Conservation (phyloP, 2,329 filamentous ascomycete species). For the Myriosclerotinia scirpicola region DNA sequence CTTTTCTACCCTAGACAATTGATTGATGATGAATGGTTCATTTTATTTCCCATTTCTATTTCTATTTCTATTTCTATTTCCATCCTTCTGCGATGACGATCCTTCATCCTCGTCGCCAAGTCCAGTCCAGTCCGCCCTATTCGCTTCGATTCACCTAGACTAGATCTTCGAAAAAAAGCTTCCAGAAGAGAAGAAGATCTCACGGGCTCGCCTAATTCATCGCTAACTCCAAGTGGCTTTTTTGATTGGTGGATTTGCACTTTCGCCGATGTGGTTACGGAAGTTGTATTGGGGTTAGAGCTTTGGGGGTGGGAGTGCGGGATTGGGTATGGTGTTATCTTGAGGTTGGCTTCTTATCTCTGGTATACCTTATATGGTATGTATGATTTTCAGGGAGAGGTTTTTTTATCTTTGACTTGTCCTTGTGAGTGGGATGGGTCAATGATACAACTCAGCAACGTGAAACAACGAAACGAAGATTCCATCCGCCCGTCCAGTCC, state of each 20-base stretch:
- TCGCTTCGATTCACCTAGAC: background rate
- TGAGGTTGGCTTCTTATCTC: slow-evolving; percentile 6
- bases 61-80: slow-evolving; percentile 11
- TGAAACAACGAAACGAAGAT: background rate
- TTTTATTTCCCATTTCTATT: background rate
- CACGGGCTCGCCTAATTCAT: background rate
- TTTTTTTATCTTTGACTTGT: background rate
- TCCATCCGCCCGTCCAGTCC: background rate
- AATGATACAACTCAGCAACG: background rate
- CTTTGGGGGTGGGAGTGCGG: background rate
- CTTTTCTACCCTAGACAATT: background rate
- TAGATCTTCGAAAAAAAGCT: background rate
- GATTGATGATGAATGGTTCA: background rate
- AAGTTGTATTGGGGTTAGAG: background rate
- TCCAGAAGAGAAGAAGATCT: background rate
- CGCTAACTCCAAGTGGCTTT: too few relatives aligned
- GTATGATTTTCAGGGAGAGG: too few relatives aligned
- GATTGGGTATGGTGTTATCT: slow-evolving; percentile 13
- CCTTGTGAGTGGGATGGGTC: background rate
- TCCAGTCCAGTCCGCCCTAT: background rate
- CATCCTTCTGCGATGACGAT: slow-evolving; percentile 4
- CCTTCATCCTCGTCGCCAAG: slow-evolving; percentile 6
- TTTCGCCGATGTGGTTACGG: slow-evolving; percentile 13
- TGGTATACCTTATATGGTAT: background rate
- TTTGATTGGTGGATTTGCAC: slow-evolving; percentile 9